phyloP scores from a whole-genome alignment of 2,329 filamentous ascomycete species.

The Stagonosporopsis chrysanthemi region DNA sequence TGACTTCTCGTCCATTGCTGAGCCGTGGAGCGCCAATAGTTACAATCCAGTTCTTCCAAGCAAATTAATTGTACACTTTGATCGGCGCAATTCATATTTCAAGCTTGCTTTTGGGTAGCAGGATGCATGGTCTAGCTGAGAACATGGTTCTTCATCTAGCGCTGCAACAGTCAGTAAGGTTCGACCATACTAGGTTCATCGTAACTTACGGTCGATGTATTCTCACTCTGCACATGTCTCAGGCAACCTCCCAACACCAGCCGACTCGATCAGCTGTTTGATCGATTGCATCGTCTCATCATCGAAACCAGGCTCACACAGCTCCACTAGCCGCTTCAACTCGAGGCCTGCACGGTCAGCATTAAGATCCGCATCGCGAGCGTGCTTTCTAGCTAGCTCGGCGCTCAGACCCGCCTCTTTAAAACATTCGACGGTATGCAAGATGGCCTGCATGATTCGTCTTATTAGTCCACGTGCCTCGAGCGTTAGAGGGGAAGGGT shows the following conservation, averaged over 20 bases:
- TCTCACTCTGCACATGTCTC: not conserved
- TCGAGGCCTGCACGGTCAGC: conserved; percentile 20
- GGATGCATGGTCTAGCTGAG: not conserved
- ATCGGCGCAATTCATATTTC: not conserved
- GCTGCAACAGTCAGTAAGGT: not conserved
- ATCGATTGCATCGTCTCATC: conserved; percentile 21
- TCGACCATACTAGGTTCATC: not conserved
- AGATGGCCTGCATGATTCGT: conserved; percentile 27
- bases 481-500: not conserved
- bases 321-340: conserved; percentile 17
- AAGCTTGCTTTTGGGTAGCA: not conserved
- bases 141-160: not conserved
- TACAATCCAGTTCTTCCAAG: not conserved
- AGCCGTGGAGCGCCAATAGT: not conserved
- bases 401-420: conserved; percentile 30
- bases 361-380: conserved; percentile 32
- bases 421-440: conserved; percentile 27
- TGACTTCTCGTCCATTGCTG: not conserved
- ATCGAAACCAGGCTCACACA: conserved; percentile 24
- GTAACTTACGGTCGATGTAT: not conserved
- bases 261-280: conserved; percentile 13
- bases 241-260: not conserved
- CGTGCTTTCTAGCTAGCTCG: conserved; percentile 29
- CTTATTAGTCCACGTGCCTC: conserved; percentile 23
- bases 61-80: not conserved